Evolutionary conservation across 139 green algal species (phyloP).

Genomic region (Asterochloris erici): DNA sequence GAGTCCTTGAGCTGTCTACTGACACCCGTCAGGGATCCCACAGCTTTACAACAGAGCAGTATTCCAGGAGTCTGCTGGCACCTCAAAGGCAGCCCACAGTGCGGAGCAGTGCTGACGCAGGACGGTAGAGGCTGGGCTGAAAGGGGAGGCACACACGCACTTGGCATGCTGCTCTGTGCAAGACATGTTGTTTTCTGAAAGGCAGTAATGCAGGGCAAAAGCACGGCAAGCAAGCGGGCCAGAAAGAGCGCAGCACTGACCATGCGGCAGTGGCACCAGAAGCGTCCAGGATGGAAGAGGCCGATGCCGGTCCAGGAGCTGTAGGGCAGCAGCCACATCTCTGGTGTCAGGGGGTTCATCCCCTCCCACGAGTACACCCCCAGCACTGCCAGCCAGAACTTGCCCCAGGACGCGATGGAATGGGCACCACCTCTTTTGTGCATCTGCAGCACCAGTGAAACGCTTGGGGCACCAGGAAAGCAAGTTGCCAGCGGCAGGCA

Average conservation of each 20-base stretch:
- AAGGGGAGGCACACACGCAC: too few relatives aligned
- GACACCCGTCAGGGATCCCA: background rate
- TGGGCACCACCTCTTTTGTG: conserved; percentile 76
- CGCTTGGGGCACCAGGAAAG: background rate
- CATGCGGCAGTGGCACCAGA: conserved; percentile 99
- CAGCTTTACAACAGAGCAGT: too few relatives aligned
- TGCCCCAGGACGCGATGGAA: conserved; percentile 92
- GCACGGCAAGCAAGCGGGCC: too few relatives aligned
- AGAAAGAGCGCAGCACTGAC: conserved; percentile 26
- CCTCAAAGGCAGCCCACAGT: too few relatives aligned
- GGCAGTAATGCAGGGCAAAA: too few relatives aligned
- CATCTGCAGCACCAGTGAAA: conserved; percentile 63
- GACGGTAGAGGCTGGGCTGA: too few relatives aligned
- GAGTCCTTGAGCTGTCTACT: too few relatives aligned
- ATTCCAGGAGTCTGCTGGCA: too few relatives aligned
- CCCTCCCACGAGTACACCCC: conserved; percentile 92
- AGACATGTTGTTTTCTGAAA: too few relatives aligned
- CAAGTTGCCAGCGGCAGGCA: background rate
- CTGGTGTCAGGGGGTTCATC: conserved; percentile 88
- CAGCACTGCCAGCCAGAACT: conserved; percentile 98
- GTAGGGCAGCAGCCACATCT: conserved; percentile 99
- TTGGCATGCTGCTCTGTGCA: too few relatives aligned
- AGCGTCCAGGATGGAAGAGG: conserved; percentile 83
- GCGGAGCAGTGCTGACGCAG: too few relatives aligned
- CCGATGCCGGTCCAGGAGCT: conserved; percentile 72